Evolutionary conservation across 495 filamentous ascomycete species (phyloP).

Genomic region (Annulohypoxylon maeteangense): DNA sequence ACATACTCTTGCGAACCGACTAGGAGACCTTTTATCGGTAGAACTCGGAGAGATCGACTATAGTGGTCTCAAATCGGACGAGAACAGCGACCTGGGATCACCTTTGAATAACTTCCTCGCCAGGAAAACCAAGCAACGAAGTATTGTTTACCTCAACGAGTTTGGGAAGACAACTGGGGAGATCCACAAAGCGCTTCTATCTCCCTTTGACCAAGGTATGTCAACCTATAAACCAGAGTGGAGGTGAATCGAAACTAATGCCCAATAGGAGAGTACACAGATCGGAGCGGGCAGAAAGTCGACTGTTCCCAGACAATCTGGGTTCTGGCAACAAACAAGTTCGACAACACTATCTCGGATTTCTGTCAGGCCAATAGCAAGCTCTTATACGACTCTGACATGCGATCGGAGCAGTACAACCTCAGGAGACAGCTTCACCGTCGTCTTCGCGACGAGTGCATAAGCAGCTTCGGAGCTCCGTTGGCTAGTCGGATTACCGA

Average conservation of each 20-base stretch:
- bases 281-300: constrained; percentile 54
- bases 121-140: constrained; percentile 49
- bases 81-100: constrained; percentile 52
- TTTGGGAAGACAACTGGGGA: constrained; percentile 65
- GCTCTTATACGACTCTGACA: constrained; percentile 38
- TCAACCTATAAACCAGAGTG: neutral
- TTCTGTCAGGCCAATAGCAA: constrained; percentile 48
- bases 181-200: constrained; percentile 55
- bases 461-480: constrained; percentile 48
- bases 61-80: constrained; percentile 52
- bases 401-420: constrained; percentile 27
- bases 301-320: constrained; percentile 67
- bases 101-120: constrained; percentile 66
- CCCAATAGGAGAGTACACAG: constrained; percentile 51
- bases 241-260: constrained; percentile 34
- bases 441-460: constrained; percentile 47
- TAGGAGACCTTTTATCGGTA: constrained; percentile 57
- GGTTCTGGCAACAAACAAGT: constrained; percentile 65
- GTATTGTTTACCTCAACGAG: constrained; percentile 67
- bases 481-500: constrained; percentile 55
- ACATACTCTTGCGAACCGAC: constrained; percentile 57
- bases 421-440: constrained; percentile 48
- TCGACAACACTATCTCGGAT: constrained; percentile 53
- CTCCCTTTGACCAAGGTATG: constrained; percentile 59
- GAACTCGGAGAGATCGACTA: constrained; percentile 58